Evolutionary conservation across 805 yeast species (phyloP).

Genomic region (Saturnispora serradocipensis): DNA sequence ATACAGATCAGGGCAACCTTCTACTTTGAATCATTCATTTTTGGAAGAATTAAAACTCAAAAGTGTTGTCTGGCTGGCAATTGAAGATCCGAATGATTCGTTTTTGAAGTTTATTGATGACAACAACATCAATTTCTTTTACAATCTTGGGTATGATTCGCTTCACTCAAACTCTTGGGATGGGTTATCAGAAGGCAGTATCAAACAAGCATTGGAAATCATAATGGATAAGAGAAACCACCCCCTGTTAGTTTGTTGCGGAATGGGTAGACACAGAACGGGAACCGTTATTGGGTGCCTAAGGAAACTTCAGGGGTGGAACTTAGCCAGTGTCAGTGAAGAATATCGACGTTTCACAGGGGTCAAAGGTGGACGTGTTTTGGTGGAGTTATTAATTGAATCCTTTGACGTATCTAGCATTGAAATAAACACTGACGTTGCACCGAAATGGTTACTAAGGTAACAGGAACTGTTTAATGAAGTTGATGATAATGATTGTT

Average conservation of each 20-base stretch:
- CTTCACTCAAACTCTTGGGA: constrained; percentile 80
- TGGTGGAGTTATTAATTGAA: constrained; percentile 86
- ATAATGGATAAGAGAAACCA: constrained; percentile 69
- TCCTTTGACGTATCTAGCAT: constrained; percentile 44
- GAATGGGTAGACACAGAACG: constrained; percentile 97
- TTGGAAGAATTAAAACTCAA: constrained; percentile 62
- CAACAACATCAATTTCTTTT: constrained; percentile 49
- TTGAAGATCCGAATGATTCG: constrained; percentile 90
- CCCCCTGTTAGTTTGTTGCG: constrained; percentile 88
- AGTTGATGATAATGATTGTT: not conserved
- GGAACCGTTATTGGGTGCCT: constrained; percentile 95
- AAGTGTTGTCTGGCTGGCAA: constrained; percentile 88
- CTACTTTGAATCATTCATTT: constrained; percentile 86
- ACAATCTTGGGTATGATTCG: constrained; percentile 36
- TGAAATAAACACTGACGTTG: constrained; percentile 28
- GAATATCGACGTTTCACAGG: constrained; percentile 94
- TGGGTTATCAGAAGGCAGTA: constrained; percentile 62
- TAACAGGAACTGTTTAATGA: constrained; percentile 1
- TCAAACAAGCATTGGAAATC: constrained; percentile 52
- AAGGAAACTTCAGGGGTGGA: constrained; percentile 94
- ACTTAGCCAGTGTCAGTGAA: constrained; percentile 83
- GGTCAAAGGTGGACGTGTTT: constrained; percentile 73
- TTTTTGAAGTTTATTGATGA: constrained; percentile 73
- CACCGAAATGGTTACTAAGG: constrained; percentile 40
- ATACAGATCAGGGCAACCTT: constrained; percentile 91